Percentiles rank a stretch among this genome's conserved stretches.
Conservation (phyloP, 306 rosid genomes). For the Inga leiocalycina region DNA sequence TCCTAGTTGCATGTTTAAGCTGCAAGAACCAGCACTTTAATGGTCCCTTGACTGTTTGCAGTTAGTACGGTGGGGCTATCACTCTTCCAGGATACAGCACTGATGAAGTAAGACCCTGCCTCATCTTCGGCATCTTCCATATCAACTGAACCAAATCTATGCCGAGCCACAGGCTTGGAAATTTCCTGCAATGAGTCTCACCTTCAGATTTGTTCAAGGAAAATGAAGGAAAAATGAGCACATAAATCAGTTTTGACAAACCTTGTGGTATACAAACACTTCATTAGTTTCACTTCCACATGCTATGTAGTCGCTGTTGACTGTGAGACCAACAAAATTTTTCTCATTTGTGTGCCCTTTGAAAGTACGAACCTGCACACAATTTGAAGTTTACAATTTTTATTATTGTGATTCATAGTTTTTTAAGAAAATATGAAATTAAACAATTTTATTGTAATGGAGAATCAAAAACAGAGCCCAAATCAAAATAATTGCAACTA, state of each 20-base stretch:
- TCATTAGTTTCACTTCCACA: constrained; percentile 98
- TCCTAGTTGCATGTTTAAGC: constrained; percentile 45
- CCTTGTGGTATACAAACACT: constrained; percentile 97
- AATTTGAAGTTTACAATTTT: constrained; percentile 26
- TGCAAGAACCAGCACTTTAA: constrained; percentile 93
- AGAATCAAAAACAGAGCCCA: background rate
- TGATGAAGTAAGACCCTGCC: constrained; percentile 82
- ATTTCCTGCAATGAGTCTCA: constrained; percentile 68
- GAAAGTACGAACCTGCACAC: constrained; percentile 78
- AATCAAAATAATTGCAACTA: background rate
- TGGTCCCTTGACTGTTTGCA: constrained; percentile 97
- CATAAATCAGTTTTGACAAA: constrained; percentile 39
- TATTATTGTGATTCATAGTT: background rate
- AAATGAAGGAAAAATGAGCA: background rate
- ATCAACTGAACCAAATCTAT: constrained; percentile 81
- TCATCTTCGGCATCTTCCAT: constrained; percentile 79
- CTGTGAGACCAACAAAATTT: constrained; percentile 95
- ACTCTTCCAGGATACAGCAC: constrained; percentile 99
- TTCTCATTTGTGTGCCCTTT: constrained; percentile 94
- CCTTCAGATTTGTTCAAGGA: constrained; percentile 27
- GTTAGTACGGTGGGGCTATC: constrained; percentile 91
- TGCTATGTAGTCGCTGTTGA: constrained; percentile 83
- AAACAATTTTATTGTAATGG: background rate
- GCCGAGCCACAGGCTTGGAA: constrained; percentile 82
- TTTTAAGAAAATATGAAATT: background rate